Percentiles rank a stretch among this genome's conserved stretches.
Evolutionary conservation across 305 asterid genomes (phyloP).

Genomic region (Fraxinus sp.): DNA sequence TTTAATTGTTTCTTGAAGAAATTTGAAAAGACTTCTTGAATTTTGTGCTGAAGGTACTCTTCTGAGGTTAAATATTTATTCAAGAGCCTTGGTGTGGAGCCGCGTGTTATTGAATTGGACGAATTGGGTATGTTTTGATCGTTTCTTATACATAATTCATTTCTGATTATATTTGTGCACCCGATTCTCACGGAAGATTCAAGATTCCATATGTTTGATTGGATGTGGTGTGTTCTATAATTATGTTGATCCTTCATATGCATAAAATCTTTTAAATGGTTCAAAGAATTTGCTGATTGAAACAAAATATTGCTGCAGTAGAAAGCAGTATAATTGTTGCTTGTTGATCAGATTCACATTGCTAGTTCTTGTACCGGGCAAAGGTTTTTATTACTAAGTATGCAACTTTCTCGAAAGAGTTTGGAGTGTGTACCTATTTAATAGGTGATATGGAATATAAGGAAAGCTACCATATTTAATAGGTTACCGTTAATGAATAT

Average conservation of each 20-base stretch:
- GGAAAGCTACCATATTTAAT: too few species aligned
- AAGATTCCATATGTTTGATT: neutral
- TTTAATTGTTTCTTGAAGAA: neutral
- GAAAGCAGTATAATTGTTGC: neutral
- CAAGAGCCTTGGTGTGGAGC: slow-evolving; percentile 72
- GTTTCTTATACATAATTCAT: neutral
- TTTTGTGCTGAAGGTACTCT: slow-evolving; percentile 50
- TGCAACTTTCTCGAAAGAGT: neutral
- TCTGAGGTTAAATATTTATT: slow-evolving; percentile 74
- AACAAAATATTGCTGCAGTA: neutral
- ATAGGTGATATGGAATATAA: neutral
- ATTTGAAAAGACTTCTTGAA: neutral
- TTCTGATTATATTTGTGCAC: neutral
- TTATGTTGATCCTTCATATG: neutral
- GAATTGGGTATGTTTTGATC: slow-evolving; percentile 50
- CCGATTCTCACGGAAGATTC: neutral
- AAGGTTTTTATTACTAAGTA: neutral
- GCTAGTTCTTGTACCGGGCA: neutral
- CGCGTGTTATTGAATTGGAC: slow-evolving; percentile 78
- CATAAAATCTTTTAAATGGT: neutral
- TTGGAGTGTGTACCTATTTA: neutral
- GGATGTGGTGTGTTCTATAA: neutral
- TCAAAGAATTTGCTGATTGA: neutral
- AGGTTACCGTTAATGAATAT: too few species aligned
- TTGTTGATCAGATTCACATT: neutral